A percentile compares a stretch with the other conserved stretches of the same genome.
These are phyloP conservation scores for Candida krabiensis DNA, from an alignment of 805 yeast genomes.

Conservation along the genomic window DNA sequence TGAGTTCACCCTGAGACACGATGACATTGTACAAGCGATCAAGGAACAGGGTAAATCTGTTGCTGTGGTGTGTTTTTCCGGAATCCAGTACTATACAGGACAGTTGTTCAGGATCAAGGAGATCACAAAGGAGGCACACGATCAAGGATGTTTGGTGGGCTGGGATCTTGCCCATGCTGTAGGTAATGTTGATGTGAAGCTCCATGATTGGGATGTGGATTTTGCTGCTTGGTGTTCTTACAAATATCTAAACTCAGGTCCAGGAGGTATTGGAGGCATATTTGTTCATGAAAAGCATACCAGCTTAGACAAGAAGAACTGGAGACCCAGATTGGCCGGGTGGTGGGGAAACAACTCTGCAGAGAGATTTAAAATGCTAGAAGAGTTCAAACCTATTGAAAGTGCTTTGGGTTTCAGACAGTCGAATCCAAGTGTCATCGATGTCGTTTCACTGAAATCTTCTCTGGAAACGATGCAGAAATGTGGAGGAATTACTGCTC, in stretches of 20 bases:
- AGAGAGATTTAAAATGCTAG: slow-evolving; percentile 78
- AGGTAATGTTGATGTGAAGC: slow-evolving; percentile 74
- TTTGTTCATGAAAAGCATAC: slow-evolving; percentile 60
- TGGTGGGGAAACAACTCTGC: slow-evolving; percentile 92
- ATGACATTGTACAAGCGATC: slow-evolving; percentile 58
- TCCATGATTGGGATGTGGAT: slow-evolving; percentile 90
- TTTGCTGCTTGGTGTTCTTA: slow-evolving; percentile 96
- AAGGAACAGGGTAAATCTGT: slow-evolving; percentile 57
- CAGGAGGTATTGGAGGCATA: slow-evolving; percentile 89
- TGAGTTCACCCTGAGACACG: slow-evolving; percentile 57
- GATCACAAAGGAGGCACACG: slow-evolving; percentile 68
- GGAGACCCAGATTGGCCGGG: slow-evolving; percentile 78
- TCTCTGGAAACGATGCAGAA: slow-evolving; percentile 60
- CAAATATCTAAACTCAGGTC: slow-evolving; percentile 88
- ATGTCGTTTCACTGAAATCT: slow-evolving; percentile 69
- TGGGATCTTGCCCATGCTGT: slow-evolving; percentile 97
- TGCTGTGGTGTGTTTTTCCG: slow-evolving; percentile 79
- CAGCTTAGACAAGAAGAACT: slow-evolving; percentile 29
- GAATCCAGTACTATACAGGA: slow-evolving; percentile 91
- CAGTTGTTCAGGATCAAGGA: slow-evolving; percentile 73
- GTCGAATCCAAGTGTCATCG: slow-evolving; percentile 87
- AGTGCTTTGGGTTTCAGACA: slow-evolving; percentile 88
- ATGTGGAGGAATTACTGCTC: slow-evolving; percentile 61
- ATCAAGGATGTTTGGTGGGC: slow-evolving; percentile 60
- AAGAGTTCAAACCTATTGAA: slow-evolving; percentile 72